Conservation (phyloP, 257 asterid species). For the Solanum ossicruentum region DNA sequence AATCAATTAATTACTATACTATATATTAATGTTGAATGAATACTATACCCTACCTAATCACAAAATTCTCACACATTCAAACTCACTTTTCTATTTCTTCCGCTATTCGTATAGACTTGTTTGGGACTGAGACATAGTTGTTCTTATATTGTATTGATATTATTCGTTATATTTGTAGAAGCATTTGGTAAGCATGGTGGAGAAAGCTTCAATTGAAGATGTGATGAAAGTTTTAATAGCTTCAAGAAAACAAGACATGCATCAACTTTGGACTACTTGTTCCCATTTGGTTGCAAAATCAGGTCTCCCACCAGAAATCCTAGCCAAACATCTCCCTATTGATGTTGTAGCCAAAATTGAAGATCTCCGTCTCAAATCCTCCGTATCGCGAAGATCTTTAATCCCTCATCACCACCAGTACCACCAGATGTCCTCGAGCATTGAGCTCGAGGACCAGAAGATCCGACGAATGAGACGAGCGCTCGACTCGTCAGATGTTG, state of each 20-base stretch:
- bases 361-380: slow-evolving; percentile 71
- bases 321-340: slow-evolving; percentile 73
- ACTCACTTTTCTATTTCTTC: not conserved
- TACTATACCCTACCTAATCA: not conserved
- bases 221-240: slow-evolving; percentile 83
- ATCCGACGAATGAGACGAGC: slow-evolving; percentile 90
- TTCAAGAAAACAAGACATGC: slow-evolving; percentile 89
- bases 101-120: not conserved
- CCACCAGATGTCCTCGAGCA: slow-evolving; percentile 27
- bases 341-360: slow-evolving; percentile 80
- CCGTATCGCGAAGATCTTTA: slow-evolving; percentile 47
- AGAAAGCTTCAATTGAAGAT: slow-evolving; percentile 84
- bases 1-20: not conserved
- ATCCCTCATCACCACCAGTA: slow-evolving; percentile 41
- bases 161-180: slow-evolving; percentile 31
- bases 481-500: slow-evolving; percentile 85
- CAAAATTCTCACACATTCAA: not conserved
- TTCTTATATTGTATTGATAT: not conserved
- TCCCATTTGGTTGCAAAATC: slow-evolving; percentile 82
- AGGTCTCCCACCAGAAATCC: slow-evolving; percentile 73
- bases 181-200: slow-evolving; percentile 72
- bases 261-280: slow-evolving; percentile 76
- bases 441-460: slow-evolving; percentile 75
- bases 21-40: slow-evolving; percentile 5
- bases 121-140: not conserved